Evolutionary conservation across 768 basidiomycete genomes (phyloP).

Genomic region (Boletus reticuloceps): DNA sequence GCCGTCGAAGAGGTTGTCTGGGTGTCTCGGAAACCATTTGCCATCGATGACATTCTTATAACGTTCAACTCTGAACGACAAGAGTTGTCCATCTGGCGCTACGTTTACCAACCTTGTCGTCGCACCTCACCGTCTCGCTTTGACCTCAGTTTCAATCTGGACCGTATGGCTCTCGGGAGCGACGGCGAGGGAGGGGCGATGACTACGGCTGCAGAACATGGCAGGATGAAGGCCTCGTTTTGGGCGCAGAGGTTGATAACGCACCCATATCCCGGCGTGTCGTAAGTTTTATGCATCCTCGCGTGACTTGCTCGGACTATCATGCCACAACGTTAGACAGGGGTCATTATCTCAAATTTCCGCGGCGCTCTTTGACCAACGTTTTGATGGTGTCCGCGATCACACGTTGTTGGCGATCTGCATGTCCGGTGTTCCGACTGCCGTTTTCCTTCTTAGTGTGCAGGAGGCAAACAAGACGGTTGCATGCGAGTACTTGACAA

Average conservation of each 20-base stretch:
- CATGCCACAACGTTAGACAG: slow-evolving; percentile 11
- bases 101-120: slow-evolving; percentile 49
- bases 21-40: slow-evolving; percentile 45
- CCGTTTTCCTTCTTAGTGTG: slow-evolving; percentile 50
- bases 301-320: background rate
- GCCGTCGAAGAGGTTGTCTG: slow-evolving; percentile 66
- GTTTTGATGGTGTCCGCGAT: slow-evolving; percentile 53
- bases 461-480: slow-evolving; percentile 40
- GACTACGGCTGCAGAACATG: slow-evolving; percentile 49
- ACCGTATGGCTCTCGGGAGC: slow-evolving; percentile 65
- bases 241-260: slow-evolving; percentile 67
- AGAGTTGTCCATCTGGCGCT: slow-evolving; percentile 68
- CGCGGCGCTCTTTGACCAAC: slow-evolving; percentile 61
- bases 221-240: slow-evolving; percentile 66
- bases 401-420: slow-evolving; percentile 57
- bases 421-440: slow-evolving; percentile 43
- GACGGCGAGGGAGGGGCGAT: slow-evolving; percentile 42
- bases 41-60: slow-evolving; percentile 49
- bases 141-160: slow-evolving; percentile 59
- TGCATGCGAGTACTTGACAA: slow-evolving; percentile 37
- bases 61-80: slow-evolving; percentile 56
- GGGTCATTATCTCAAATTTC: slow-evolving; percentile 35
- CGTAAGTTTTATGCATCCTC: slow-evolving; percentile 42
- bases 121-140: slow-evolving; percentile 50
- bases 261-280: slow-evolving; percentile 42